Base-by-base conservation (phyloP, 441 rosid species). In the Populus hybrid region DNA sequence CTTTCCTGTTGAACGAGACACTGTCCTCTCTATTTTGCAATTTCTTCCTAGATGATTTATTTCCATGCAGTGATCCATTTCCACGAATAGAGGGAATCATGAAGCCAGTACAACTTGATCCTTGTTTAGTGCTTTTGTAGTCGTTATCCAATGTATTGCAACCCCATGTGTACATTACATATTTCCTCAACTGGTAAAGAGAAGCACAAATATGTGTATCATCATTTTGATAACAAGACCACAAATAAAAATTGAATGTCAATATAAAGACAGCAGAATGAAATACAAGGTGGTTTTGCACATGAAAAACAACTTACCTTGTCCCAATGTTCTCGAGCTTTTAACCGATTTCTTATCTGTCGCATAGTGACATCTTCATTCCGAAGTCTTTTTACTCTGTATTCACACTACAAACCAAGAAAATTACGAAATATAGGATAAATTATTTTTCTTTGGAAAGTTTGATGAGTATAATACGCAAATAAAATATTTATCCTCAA, bases 151-250 rank as follows among this genome's bases (percentile, higher is more conserved):
- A 75, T 65, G 75, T 82, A 80, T 77, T 76, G 90, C 88, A 88
- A 75, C 86, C 93, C 92, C 92, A 96, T 18, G 88, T 96, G 89
- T 91, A 94, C 83, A 81, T 89, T 70, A 96, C 98, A 83, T 93
- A 94, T 88, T 90, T 93, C 85, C 99, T 89, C 89, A 96, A 84
- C 99, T 94, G 86, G 77, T 83, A 65, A 50, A 65, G 69, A 71
- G 74, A 82, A 40, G 70, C 42, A 82, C 57, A 73, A 28, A 20
- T 32, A 9, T 11, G 67, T 28, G n/a, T 16, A 78, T 73, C n/a
- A 75, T 50, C 59, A 82, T 61, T 61, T 64, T 34, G 69, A 79
- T 20, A 61, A 71, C 38, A 71, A 10, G 16, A 71, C 14, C 28
- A 63, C 77, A 74, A 28, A 21, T 2, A 12, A 28, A 70, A 71